phyloP scores from a whole-genome alignment of 2,329 filamentous ascomycete species.

The Hawksworthiomyces lignivorus region DNA sequence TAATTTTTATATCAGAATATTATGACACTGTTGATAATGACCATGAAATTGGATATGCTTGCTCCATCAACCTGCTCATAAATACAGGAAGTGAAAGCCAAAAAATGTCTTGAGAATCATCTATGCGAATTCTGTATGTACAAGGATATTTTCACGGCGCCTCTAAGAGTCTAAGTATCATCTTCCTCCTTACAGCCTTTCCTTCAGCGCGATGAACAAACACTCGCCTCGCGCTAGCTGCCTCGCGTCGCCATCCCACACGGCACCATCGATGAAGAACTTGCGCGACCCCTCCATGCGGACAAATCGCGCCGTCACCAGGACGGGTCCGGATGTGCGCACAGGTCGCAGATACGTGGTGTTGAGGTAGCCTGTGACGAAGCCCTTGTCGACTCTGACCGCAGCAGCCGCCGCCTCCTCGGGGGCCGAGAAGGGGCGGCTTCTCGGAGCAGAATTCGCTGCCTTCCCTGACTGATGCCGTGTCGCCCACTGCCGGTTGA shows the following conservation, averaged over 20 bases:
- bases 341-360: slow-evolving; percentile 47
- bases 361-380: slow-evolving; percentile 48
- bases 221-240: slow-evolving; percentile 44
- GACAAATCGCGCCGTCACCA: slow-evolving; percentile 36
- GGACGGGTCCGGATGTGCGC: slow-evolving; percentile 37
- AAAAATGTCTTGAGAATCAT: no score
- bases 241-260: slow-evolving; percentile 40
- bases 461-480: neutral
- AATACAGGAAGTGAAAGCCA: no score
- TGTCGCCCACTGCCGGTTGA: no score
- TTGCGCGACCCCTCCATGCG: slow-evolving; percentile 46
- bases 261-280: slow-evolving; percentile 36
- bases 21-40: slow-evolving; percentile 9
- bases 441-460: no score
- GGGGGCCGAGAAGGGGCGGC: neutral
- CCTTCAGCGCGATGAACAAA: slow-evolving; percentile 32
- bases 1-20: slow-evolving; percentile 5
- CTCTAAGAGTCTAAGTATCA: neutral
- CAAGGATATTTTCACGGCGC: no score
- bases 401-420: slow-evolving; percentile 12
- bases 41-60: slow-evolving; percentile 9
- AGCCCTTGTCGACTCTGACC: slow-evolving; percentile 16
- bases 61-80: no score
- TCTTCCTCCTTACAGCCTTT: slow-evolving; percentile 13
- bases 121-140: no score